Evolutionary conservation across 2,329 filamentous ascomycete genomes (phyloP), one percentile per base, ranked within the genome.

Genomic region (Penicillium corylophilum): DNA sequence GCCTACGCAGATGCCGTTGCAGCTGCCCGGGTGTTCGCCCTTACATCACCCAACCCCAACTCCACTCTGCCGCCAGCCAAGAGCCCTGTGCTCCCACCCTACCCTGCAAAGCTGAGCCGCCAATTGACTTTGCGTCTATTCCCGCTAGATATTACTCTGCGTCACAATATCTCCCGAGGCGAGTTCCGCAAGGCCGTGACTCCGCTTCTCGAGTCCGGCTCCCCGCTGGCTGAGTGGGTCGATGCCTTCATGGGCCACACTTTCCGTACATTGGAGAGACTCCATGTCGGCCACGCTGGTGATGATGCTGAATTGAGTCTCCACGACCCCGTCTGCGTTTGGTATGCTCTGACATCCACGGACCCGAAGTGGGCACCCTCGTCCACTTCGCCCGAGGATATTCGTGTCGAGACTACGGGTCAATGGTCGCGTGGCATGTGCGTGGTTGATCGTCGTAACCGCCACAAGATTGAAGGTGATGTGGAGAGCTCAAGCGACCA

Each of bases 341-440:
- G 88, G 87, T 92, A 92, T 70, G 82, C 87, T 70, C 69, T 92
- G 51, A 86, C 84, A 7, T 58, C 67, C 2, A 68, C 71, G 18
- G 66, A 71, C 51, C 51, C 62, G 13, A 50, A 54, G 6, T 77
- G 74, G 74, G 65, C 60, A 49, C 55, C 80, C 15, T 77, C 81
- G 1, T 70, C 75, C 13, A 77, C 80, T 36, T 74, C 70, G 51
- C 83, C 78, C 0, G 88, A 95, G 71, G 94, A 99, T 69, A 87
- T 99, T 50, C 82, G 94, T 18, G 79, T 99, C 36, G 94, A 99
- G 74, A 95, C 91, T 0, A 77, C 82, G 2, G 94, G 93, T 1
- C 94, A 97, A 76, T 99, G 94, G 94, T 95, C 92, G 41, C 80
- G 90, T 50, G 93, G 94, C 1, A 92, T 94, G 86, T 92, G 91